phyloP scores from a whole-genome alignment of 345 rosid genomes.

The Syzygium oleosum region DNA sequence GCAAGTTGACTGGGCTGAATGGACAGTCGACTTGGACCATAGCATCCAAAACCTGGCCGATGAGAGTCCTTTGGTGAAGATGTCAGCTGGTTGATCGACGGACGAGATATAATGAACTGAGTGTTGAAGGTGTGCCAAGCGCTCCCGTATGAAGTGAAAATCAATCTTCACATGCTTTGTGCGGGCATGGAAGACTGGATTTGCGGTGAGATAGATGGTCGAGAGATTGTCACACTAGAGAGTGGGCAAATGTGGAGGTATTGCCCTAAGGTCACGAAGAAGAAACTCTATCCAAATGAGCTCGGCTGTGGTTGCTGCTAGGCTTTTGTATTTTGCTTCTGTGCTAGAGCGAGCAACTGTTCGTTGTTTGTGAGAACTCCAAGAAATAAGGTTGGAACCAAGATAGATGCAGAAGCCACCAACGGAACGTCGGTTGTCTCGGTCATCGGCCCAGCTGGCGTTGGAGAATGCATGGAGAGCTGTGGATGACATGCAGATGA shows the following conservation, averaged over 20 bases:
- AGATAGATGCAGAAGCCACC: not conserved
- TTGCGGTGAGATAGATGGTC: not conserved
- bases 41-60: too few species aligned
- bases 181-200: not conserved
- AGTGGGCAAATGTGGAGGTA: not conserved
- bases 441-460: not conserved
- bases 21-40: too few species aligned
- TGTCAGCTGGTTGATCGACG: too few species aligned
- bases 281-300: not conserved
- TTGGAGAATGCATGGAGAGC: not conserved
- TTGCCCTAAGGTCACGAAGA: not conserved
- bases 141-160: not conserved
- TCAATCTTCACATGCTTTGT: not conserved
- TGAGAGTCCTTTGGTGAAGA: too few species aligned
- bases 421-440: not conserved
- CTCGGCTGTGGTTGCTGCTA: not conserved
- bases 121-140: not conserved
- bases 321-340: not conserved
- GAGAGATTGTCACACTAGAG: not conserved
- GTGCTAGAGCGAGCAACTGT: not conserved
- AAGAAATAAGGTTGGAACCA: not conserved
- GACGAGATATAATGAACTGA: too few species aligned
- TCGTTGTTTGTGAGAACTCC: not conserved
- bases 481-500: not conserved
- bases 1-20: too few species aligned